Evolutionary conservation across 2,329 filamentous ascomycete species (phyloP), one percentile per base, ranked within the genome.

Genomic region (Elsinoe fawcettii): DNA sequence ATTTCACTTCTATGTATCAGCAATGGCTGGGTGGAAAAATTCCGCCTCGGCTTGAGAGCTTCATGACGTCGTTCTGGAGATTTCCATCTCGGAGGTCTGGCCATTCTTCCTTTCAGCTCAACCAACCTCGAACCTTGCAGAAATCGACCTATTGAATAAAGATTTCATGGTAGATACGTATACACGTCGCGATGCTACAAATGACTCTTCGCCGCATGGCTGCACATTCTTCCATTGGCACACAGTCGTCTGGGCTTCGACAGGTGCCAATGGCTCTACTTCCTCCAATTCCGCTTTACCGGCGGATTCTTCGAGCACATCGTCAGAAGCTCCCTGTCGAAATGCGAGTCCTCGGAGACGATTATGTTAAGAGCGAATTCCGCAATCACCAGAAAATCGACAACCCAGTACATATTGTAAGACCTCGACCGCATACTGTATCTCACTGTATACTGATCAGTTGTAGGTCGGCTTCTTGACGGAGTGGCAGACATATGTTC

Each of bases 401-500:
- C 60, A 97, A 97, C 66, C 91, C 93, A 0, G 82, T 89, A 23
- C 92, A 97, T 69, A 83, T 99, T 73, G 90, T 95, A 77, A 61
- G n/a, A 4, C 27, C 9, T 30, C 5, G 9, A 30, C 27, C 27
- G n/a, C 9, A 30, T 9, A 5, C 27, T 5, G 27, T 30, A 9
- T 9, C 9, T 5, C 5, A 30, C 27, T 9, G 9, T 30, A 9
- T 30, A 8, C 27, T 22, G 51, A 55, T 43, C 30, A 20, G 3
- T 32, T 37, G 12, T 63, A 95, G 90, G 90, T 97, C 65, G 93
- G 92, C 1, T 99, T 99, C 71, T 78, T 99, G 64, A 92, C 88
- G 0, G 91, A 97, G 71, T 99, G 92, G 92, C 93, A 99, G 71
- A 75, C 89, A 55, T 99, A 97, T 68, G 91, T 90, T 1, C 92